Evolutionary conservation across 805 yeast genomes (phyloP).

Genomic region (Cyberlindnera xylosilytica): DNA sequence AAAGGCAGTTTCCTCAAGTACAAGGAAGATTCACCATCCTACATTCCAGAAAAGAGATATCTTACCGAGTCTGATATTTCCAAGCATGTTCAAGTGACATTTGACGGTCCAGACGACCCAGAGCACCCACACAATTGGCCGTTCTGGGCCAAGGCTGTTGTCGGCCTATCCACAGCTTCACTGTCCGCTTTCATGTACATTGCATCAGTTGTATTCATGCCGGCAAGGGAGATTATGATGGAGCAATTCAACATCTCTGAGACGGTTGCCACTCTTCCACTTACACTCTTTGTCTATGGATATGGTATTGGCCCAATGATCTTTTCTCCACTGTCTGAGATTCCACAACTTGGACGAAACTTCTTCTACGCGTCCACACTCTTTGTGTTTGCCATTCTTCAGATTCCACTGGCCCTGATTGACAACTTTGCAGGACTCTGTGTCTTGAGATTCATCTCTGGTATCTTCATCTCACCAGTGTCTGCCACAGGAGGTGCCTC

Average conservation of each 20-base stretch:
- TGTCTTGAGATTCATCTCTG: slow-evolving; percentile 49
- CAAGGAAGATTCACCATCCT: slow-evolving; percentile 29
- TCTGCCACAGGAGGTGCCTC: slow-evolving; percentile 59
- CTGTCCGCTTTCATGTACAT: slow-evolving; percentile 51
- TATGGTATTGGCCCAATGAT: slow-evolving; percentile 61
- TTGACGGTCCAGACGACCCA: slow-evolving; percentile 41
- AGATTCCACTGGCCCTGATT: slow-evolving; percentile 53
- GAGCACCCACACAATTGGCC: slow-evolving; percentile 62
- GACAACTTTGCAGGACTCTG: slow-evolving; percentile 48
- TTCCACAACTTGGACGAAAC: slow-evolving; percentile 51
- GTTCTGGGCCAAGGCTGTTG: slow-evolving; percentile 33
- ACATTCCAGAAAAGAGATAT: slow-evolving; percentile 33
- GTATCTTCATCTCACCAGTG: slow-evolving; percentile 54
- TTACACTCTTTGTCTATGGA: slow-evolving; percentile 55
- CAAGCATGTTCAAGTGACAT: slow-evolving; percentile 6
- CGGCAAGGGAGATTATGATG: slow-evolving; percentile 43
- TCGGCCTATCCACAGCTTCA: slow-evolving; percentile 40
- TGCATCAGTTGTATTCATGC: slow-evolving; percentile 55
- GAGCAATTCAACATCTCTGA: slow-evolving; percentile 41
- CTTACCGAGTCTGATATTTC: too few species aligned
- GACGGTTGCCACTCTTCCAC: slow-evolving; percentile 46
- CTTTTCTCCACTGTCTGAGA: slow-evolving; percentile 57
- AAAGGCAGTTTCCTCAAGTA: not conserved
- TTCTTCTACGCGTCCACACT: slow-evolving; percentile 45
- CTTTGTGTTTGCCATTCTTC: slow-evolving; percentile 46